A percentile compares a stretch with the other conserved stretches of the same genome.
These are phyloP conservation scores for Stevia rebaudiana DNA, from an alignment of 140 eudicot genomes.

Conservation along the genomic window DNA sequence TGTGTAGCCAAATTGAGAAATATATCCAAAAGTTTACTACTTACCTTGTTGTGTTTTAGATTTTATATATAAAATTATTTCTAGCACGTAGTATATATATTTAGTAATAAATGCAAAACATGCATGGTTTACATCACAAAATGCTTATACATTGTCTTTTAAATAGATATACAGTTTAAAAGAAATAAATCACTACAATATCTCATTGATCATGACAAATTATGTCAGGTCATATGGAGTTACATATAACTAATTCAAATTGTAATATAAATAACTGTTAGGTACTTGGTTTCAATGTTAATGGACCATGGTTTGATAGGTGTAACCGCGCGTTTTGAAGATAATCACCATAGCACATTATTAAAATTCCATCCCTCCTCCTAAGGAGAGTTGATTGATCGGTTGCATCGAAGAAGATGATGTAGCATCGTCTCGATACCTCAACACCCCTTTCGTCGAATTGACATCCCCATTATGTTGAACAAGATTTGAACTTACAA, in stretches of 20 bases:
- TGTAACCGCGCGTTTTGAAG: neutral
- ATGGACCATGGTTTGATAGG: slow-evolving; percentile 7
- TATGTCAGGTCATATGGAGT: slow-evolving; percentile 15
- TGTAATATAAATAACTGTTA: neutral
- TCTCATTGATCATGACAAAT: slow-evolving; percentile 13
- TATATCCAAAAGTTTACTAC: no score
- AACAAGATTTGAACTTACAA: slow-evolving; percentile 36
- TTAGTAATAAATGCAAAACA: no score
- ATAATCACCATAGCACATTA: slow-evolving; percentile 1
- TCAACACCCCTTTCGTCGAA: slow-evolving; percentile 39
- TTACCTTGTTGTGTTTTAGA: no score
- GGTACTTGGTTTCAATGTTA: slow-evolving; percentile 16
- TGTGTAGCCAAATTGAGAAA: no score
- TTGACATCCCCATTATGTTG: slow-evolving; percentile 25
- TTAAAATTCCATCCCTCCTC: slow-evolving; percentile 57
- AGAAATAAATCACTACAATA: slow-evolving; percentile 17
- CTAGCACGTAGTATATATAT: no score
- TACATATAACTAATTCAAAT: neutral
- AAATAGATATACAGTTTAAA: slow-evolving; percentile 6
- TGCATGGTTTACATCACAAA: slow-evolving; percentile 1
- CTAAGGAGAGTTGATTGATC: slow-evolving; percentile 52
- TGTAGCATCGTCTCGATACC: slow-evolving; percentile 37
- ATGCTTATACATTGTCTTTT: slow-evolving; percentile 7
- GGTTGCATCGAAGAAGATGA: slow-evolving; percentile 43
- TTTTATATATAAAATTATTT: no score